These are phyloP conservation scores for Coniophora puteana DNA, from an alignment of 1,284 basidiomycete species.

Conservation along the genomic window DNA sequence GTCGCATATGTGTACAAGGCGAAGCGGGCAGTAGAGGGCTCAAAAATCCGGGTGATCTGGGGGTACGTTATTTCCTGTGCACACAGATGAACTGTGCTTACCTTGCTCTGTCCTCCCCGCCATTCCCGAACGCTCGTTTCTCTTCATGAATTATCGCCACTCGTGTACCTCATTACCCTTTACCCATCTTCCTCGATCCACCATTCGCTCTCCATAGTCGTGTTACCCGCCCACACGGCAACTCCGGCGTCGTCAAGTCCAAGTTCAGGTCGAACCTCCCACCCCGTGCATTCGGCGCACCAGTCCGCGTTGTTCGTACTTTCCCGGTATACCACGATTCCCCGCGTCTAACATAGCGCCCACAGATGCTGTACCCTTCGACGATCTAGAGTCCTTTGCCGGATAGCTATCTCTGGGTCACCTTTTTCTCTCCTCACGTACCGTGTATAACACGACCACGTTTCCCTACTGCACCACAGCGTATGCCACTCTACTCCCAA, in stretches of 20 bases:
- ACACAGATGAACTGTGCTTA: not conserved
- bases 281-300: constrained; percentile 92
- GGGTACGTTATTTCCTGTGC: constrained; percentile 54
- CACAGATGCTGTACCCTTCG: constrained; percentile 52
- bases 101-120: not conserved
- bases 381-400: too few species aligned
- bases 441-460: too few species aligned
- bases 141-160: not conserved
- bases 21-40: constrained; percentile 88
- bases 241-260: constrained; percentile 94
- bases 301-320: constrained; percentile 83
- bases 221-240: constrained; percentile 91
- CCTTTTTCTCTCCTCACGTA: too few species aligned
- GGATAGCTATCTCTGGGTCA: too few species aligned
- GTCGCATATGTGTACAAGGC: constrained; percentile 98
- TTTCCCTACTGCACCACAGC: too few species aligned
- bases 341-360: not conserved
- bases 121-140: not conserved
- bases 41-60: constrained; percentile 96
- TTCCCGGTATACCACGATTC: not conserved
- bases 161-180: constrained; percentile 2
- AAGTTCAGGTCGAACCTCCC: constrained; percentile 98
- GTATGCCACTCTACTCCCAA: too few species aligned
- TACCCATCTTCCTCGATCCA: not conserved
- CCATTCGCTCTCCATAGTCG: constrained; percentile 68